Conservation (phyloP, 2,329 filamentous ascomycete genomes). For the Trichophyton equinum region DNA sequence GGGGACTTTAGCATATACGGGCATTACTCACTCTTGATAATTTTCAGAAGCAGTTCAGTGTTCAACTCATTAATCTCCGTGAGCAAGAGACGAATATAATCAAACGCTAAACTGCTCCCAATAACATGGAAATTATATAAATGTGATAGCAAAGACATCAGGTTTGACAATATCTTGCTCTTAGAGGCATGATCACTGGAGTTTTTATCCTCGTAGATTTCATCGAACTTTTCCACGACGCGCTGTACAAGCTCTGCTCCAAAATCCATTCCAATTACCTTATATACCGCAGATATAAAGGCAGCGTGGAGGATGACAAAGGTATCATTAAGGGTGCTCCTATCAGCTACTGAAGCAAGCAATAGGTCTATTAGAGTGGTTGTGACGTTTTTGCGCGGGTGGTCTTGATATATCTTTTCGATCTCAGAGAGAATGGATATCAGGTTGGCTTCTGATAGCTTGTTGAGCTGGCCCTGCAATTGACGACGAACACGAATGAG, state of each 20-base stretch:
- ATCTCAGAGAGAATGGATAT: conserved; percentile 71
- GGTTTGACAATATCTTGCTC: conserved; percentile 57
- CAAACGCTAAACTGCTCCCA: conserved; percentile 71
- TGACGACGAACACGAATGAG: conserved; percentile 61
- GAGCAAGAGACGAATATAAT: conserved; percentile 73
- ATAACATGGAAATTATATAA: conserved; percentile 89
- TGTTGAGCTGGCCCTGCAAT: conserved; percentile 79
- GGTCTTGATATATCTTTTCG: conserved; percentile 68
- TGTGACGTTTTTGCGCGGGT: conserved; percentile 81
- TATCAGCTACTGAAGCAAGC: conserved; percentile 65
- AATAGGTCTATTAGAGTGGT: conserved; percentile 65
- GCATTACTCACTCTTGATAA: conserved; percentile 51
- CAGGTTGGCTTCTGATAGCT: conserved; percentile 82
- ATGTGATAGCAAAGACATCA: conserved; percentile 71
- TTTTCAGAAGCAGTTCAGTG: conserved; percentile 72
- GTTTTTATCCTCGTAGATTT: conserved; percentile 40
- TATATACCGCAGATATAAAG: conserved; percentile 79
- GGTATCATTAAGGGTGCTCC: conserved; percentile 67
- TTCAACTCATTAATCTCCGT: conserved; percentile 66
- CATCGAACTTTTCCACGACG: conserved; percentile 62
- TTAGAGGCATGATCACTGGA: conserved; percentile 18
- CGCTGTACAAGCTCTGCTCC: conserved; percentile 74
- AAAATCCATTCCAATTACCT: conserved; percentile 75
- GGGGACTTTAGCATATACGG: background rate
- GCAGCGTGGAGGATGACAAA: conserved; percentile 84